These are phyloP conservation scores for Dothiorella sarmentorum DNA, from an alignment of 2,329 filamentous ascomycete species.

Conservation along the genomic window DNA sequence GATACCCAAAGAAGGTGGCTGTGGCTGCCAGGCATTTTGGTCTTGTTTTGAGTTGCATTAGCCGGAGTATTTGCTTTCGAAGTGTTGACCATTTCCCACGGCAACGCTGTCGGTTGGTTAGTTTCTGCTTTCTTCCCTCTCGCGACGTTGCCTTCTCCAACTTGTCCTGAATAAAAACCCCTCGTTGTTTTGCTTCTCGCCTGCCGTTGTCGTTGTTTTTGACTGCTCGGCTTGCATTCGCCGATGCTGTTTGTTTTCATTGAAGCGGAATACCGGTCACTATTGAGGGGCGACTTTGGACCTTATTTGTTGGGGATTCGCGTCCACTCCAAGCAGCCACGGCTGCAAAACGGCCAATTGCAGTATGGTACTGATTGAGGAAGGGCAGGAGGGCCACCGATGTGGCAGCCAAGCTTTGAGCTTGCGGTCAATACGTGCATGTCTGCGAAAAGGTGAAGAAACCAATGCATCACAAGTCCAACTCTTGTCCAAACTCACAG, in stretches of 20 bases:
- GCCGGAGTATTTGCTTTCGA: slow-evolving; percentile 12
- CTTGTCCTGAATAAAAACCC: slow-evolving; percentile 8
- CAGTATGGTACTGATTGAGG: slow-evolving; percentile 10
- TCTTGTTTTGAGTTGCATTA: slow-evolving; percentile 16
- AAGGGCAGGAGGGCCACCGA: neutral
- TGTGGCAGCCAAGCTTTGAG: neutral
- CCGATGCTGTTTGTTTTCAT: neutral
- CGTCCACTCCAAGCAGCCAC: neutral
- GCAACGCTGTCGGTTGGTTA: slow-evolving; percentile 5
- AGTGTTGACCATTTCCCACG: slow-evolving; percentile 4
- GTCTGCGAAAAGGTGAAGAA: neutral
- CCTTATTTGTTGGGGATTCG: neutral
- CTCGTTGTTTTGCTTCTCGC: neutral
- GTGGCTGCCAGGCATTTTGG: slow-evolving; percentile 13
- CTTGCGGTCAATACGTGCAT: neutral
- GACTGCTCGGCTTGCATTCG: neutral
- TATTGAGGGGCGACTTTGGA: neutral
- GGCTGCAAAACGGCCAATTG: neutral
- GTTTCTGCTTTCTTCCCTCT: slow-evolving; percentile 7
- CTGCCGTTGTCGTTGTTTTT: neutral
- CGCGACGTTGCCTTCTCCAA: neutral
- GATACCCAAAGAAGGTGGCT: slow-evolving; percentile 15
- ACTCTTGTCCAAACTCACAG: neutral
- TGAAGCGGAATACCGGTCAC: neutral
- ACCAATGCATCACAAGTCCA: neutral